phyloP scores from a whole-genome alignment of 169 alveolate genomes.

The Babesia caballi region DNA sequence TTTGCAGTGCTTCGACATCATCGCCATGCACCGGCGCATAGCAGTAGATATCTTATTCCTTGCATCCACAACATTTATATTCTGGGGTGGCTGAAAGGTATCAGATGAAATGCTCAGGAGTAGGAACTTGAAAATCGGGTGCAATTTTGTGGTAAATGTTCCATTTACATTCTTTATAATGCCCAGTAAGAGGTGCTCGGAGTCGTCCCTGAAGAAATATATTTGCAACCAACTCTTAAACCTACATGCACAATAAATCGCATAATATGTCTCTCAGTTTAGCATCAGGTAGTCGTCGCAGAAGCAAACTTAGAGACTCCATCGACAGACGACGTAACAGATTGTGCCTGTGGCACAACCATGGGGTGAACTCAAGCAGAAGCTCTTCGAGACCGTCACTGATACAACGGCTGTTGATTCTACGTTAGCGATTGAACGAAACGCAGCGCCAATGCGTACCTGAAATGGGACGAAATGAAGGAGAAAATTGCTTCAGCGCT shows the following conservation, averaged over 20 bases:
- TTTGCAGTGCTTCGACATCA: conserved; percentile 33
- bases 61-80: background rate
- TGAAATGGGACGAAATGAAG: conserved; percentile 44
- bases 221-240: background rate
- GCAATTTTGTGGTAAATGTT: conserved; percentile 39
- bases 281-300: conserved; percentile 32
- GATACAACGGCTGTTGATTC: conserved; percentile 27
- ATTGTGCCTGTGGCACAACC: conserved; percentile 22
- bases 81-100: background rate
- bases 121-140: conserved; percentile 28
- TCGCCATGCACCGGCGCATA: conserved; percentile 14
- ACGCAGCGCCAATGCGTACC: background rate
- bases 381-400: conserved; percentile 17
- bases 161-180: conserved; percentile 53
- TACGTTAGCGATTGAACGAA: background rate
- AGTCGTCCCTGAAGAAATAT: conserved; percentile 30
- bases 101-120: background rate
- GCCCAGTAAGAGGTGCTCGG: conserved; percentile 51
- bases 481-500: conserved; percentile 53
- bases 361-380: conserved; percentile 22
- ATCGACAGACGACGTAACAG: conserved; percentile 52
- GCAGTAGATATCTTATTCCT: background rate
- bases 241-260: conserved; percentile 36
- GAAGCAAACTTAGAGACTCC: conserved; percentile 52
- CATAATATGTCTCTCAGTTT: background rate